phyloP scores from a whole-genome alignment of 164 flowering plant species.

The Platanus orientalis region DNA sequence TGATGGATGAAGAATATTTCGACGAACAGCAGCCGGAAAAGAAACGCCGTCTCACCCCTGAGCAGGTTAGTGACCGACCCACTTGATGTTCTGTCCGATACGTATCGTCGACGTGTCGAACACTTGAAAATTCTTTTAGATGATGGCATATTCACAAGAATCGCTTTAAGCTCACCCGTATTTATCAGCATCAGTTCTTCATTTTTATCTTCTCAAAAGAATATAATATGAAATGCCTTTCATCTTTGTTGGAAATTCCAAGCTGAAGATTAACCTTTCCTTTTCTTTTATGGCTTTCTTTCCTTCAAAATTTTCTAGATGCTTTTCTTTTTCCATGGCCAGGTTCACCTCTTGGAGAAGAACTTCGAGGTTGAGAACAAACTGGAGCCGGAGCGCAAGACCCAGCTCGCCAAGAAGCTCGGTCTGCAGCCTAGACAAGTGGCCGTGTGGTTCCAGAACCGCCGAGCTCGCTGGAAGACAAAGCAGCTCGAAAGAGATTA shows the following conservation, averaged over 20 bases:
- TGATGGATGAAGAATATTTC: conserved; percentile 62
- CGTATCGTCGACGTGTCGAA: conserved; percentile 6
- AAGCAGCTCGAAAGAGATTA: conserved; percentile 84
- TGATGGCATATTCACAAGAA: background rate
- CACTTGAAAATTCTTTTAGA: background rate
- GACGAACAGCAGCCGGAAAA: conserved; percentile 79
- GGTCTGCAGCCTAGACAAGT: conserved; percentile 90
- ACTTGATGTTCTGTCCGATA: background rate
- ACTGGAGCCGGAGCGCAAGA: conserved; percentile 85
- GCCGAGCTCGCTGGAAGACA: conserved; percentile 93
- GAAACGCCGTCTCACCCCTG: conserved; percentile 80
- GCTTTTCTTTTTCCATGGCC: background rate
- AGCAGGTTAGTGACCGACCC: conserved; percentile 44
- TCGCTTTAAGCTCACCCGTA: background rate
- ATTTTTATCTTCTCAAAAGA: background rate
- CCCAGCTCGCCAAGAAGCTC: conserved; percentile 72
- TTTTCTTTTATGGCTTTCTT: background rate
- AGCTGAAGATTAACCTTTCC: no score
- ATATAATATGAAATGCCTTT: no score
- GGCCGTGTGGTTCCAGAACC: conserved; percentile 94
- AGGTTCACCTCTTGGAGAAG: conserved; percentile 76
- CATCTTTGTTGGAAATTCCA: no score
- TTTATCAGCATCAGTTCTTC: background rate
- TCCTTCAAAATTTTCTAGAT: no score
- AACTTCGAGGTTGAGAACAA: conserved; percentile 88